Base-by-base conservation (phyloP, 116 monocot species). In the Trichopus zeylanicus region DNA sequence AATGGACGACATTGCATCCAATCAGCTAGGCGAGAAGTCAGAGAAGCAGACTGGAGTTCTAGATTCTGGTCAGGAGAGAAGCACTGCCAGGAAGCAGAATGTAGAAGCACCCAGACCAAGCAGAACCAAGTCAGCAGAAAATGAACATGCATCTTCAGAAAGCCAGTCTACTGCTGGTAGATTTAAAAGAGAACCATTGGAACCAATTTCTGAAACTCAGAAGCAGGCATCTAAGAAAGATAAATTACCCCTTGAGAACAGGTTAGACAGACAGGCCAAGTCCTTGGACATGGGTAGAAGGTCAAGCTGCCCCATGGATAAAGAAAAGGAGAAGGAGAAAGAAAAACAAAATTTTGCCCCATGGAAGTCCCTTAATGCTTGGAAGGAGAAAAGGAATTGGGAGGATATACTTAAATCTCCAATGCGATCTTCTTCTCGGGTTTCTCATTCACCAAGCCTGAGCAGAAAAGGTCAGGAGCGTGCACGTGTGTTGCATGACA, bases 321-420 rank as follows among this genome's bases (percentile, higher is more conserved):
- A 68, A 67, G 75, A 75, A 48, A 87, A 75, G 47, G 82, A 79
- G 56, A 87, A 75, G 38, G 82, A 79, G 12, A 83, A 69, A 55
- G 84, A 79, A 67, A 85, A 66, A 60, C 72, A 53, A 48, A 78
- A 56, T 59, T 34, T 64, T 53, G 66, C 56, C 28, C 53, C 73
- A 46, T 82, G 90, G 91, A 97, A 83, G 63, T 69, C 87, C 27
- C 76, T 97, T 84, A 75, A 97, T 81, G 91, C 95, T 61, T 97
- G 95, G 95, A 97, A 87, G 56, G 91, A 97, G 65, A 91, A 81
- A 73, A 84, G 95, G 52, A 90, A 97, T 59, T 97, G 91, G 95
- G 91, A 87, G 64, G 91, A 90, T 56, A 90, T 97, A 70, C 87
- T 97, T 57, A 86, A 80, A 75, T 97, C 84, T 59, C 84, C 95